A percentile compares a stretch with the other conserved stretches of the same genome.
phyloP scores from a whole-genome alignment of 805 yeast species.

The Lipomyces yamanashiensis region DNA sequence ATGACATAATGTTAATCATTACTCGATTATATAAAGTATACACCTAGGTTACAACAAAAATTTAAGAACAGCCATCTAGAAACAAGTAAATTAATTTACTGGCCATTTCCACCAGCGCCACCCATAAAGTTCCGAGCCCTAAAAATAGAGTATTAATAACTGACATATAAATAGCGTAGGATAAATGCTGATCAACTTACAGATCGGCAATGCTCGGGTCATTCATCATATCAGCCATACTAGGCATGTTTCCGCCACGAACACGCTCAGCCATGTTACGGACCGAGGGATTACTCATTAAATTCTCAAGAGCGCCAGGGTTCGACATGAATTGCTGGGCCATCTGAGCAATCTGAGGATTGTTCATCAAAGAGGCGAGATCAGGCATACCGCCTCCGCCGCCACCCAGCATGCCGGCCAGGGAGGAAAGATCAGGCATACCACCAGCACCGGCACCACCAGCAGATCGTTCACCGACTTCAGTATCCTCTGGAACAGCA shows the following conservation, averaged over 20 bases:
- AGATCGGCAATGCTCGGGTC: constrained; percentile 55
- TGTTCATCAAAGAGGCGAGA: constrained; percentile 72
- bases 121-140: constrained; percentile 35
- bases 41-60: neutral
- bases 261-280: constrained; percentile 82
- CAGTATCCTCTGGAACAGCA: constrained; percentile 37
- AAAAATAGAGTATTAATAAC: neutral
- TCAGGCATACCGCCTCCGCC: constrained; percentile 76
- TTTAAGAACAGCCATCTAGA: neutral
- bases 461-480: constrained; percentile 14
- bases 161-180: neutral
- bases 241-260: constrained; percentile 61
- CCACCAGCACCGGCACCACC: constrained; percentile 50
- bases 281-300: constrained; percentile 80
- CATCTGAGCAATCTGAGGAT: constrained; percentile 90
- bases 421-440: constrained; percentile 72
- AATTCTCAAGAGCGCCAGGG: constrained; percentile 72
- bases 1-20: neutral
- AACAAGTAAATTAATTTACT: neutral
- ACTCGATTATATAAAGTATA: too few relatives aligned
- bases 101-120: constrained; percentile 14
- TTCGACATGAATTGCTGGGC: constrained; percentile 87
- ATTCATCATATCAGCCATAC: constrained; percentile 71
- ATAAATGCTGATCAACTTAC: constrained; percentile 14
- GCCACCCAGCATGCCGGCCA: constrained; percentile 64